Evolutionary conservation across 1,284 basidiomycete species (phyloP), one percentile per base, ranked within the genome.

Genomic region (Cystobasidiaceae sp.): DNA sequence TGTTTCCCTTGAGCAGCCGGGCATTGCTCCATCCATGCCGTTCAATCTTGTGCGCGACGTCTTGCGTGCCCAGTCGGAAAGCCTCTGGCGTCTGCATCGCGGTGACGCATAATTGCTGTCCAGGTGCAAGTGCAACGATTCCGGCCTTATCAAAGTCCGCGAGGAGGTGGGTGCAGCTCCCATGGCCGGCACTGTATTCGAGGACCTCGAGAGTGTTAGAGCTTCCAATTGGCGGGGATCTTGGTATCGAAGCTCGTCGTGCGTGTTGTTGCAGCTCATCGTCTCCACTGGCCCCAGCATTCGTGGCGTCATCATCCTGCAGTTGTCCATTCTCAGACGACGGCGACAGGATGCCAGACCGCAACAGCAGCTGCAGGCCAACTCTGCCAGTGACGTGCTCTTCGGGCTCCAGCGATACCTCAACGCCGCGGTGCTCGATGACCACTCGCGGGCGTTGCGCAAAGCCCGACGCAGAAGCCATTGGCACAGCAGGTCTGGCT

Each of bases 91-190:
- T 55, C 28, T 55, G 34, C 11, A 21, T 25, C 17, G 51, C 51
- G 8, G 51, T 55, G 17, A 55, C 21, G 9, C 21, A 7, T 33
- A 55, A 23, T 19, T 23, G 21, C 17, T 39, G 34, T 7, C 34
- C 51, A 9, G 4, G n/a, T 41, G 33, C 8, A 2, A 55, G 6
- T 6, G 33, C 15, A 9, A 55, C 17, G 21, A 39, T 19, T 8
- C 32, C 21, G 3, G 33, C 37, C 33, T 55, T 9, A 25, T 55
- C 17, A 19, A 55, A 23, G 5, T 9, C 33, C 11, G 51, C 51
- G 7, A 55, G 51, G 17, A 55, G n/a, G 28, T 55, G 51, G 8
- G 51, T 55, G 28, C 51, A 55, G 37, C 51, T 55, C 17, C 51
- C 51, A 13, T 39, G 34, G 11, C 34, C 21, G 21, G 34, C 39